Percentiles rank a stretch among this genome's conserved stretches.
Conservation (phyloP, 164 flowering plant species). For the Liquidambar formosana region DNA sequence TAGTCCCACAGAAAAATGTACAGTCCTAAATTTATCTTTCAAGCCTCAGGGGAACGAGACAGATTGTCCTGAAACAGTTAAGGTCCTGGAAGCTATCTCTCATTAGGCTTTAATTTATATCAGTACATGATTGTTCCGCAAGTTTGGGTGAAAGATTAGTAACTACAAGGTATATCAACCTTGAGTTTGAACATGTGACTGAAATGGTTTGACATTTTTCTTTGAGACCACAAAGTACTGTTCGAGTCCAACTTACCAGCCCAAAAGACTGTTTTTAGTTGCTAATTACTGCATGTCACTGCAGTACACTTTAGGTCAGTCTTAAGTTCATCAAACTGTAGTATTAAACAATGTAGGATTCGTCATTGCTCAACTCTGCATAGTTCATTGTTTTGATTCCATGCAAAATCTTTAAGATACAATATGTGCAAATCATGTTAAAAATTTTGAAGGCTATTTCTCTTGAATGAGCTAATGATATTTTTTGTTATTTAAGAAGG, state of each 20-base stretch:
- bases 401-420: not conserved
- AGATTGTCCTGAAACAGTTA: slow-evolving; percentile 4
- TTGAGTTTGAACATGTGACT: not conserved
- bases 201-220: not conserved
- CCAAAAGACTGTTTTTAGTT: not conserved
- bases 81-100: slow-evolving; percentile 10
- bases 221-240: slow-evolving; percentile 8
- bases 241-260: not conserved
- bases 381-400: not conserved
- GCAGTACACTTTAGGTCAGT: not conserved
- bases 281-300: not conserved
- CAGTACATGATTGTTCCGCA: not conserved
- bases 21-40: not conserved
- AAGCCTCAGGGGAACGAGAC: slow-evolving; percentile 12
- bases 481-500: no score
- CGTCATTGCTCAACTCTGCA: not conserved
- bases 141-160: not conserved
- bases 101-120: not conserved
- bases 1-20: not conserved
- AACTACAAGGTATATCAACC: not conserved
- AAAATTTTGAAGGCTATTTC: no score
- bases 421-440: no score
- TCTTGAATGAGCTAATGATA: no score
- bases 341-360: not conserved
- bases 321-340: not conserved